Conservation (phyloP, 352 stramenopile species). For the Thraustotheca clavata region DNA sequence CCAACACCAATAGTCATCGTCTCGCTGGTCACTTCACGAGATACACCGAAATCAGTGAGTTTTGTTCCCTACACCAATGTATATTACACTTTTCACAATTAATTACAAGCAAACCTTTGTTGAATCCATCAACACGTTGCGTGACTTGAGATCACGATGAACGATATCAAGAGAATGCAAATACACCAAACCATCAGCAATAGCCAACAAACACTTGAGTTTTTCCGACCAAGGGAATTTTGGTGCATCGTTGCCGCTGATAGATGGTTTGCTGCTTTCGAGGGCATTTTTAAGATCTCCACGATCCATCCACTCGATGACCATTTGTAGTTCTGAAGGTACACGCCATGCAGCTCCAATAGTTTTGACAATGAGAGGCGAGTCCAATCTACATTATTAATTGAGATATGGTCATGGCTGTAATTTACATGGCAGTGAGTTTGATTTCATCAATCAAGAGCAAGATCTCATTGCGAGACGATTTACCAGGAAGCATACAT, state of each 20-base stretch:
- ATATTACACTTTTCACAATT: neutral
- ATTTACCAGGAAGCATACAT: conserved; percentile 31
- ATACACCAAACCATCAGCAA: conserved; percentile 17
- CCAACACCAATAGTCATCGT: conserved; percentile 22
- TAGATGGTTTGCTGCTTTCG: no score
- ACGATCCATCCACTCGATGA: conserved; percentile 35
- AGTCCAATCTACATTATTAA: conserved; percentile 24
- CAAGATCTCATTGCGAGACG: conserved; percentile 24
- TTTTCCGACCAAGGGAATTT: conserved; percentile 13
- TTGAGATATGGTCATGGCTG: neutral
- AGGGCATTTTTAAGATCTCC: conserved; percentile 26
- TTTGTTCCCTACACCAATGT: conserved; percentile 25
- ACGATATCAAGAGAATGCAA: conserved; percentile 18
- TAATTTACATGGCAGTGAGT: conserved; percentile 28
- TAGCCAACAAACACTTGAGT: neutral
- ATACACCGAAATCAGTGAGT: conserved; percentile 52
- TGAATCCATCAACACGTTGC: conserved; percentile 11
- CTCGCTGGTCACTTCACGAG: conserved; percentile 3
- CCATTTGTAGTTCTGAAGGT: conserved; percentile 30
- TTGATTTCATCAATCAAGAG: conserved; percentile 39
- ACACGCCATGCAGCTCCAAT: conserved; percentile 43
- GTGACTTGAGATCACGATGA: conserved; percentile 19
- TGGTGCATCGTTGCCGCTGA: neutral
- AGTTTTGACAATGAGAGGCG: conserved; percentile 31
- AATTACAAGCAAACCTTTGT: neutral